These are phyloP conservation scores for Pyrenula aspistea DNA, from an alignment of 495 filamentous ascomycete genomes.

Conservation along the genomic window DNA sequence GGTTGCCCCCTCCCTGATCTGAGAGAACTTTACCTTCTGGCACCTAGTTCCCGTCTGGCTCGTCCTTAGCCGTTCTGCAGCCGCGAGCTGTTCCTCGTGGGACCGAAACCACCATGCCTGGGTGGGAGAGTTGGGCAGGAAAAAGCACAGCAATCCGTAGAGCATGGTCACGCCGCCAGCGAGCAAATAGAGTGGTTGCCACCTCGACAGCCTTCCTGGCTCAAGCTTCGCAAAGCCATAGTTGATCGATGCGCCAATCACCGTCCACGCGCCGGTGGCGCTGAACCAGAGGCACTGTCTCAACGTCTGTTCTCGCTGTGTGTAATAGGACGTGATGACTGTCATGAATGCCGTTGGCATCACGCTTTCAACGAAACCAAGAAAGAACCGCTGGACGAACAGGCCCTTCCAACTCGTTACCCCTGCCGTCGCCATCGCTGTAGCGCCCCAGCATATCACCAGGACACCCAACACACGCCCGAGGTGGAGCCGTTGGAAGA, in stretches of 20 bases:
- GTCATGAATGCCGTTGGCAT: slow-evolving; percentile 60
- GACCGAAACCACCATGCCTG: slow-evolving; percentile 39
- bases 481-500: slow-evolving; percentile 51
- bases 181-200: slow-evolving; percentile 62
- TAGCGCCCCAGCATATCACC: slow-evolving; percentile 54
- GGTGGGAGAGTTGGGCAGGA: slow-evolving; percentile 38
- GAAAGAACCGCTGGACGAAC: slow-evolving; percentile 60
- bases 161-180: slow-evolving; percentile 51
- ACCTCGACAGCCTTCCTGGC: slow-evolving; percentile 36
- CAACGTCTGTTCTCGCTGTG: slow-evolving; percentile 53
- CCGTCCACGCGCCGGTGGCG: slow-evolving; percentile 52
- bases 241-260: slow-evolving; percentile 54
- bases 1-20: slow-evolving; percentile 33
- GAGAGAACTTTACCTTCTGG: slow-evolving; percentile 35
- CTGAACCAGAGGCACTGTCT: slow-evolving; percentile 63
- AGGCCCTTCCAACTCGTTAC: slow-evolving; percentile 52
- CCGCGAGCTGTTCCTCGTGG: slow-evolving; percentile 34
- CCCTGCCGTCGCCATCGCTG: slow-evolving; percentile 57
- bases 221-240: slow-evolving; percentile 60
- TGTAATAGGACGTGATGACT: slow-evolving; percentile 53
- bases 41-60: slow-evolving; percentile 41
- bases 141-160: slow-evolving; percentile 51
- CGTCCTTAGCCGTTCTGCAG: slow-evolving; percentile 38
- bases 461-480: slow-evolving; percentile 49
- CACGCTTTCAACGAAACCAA: slow-evolving; percentile 52